These are phyloP conservation scores for Backusella luteola DNA, from an alignment of 192 early-diverging fungal genomes.

Conservation along the genomic window DNA sequence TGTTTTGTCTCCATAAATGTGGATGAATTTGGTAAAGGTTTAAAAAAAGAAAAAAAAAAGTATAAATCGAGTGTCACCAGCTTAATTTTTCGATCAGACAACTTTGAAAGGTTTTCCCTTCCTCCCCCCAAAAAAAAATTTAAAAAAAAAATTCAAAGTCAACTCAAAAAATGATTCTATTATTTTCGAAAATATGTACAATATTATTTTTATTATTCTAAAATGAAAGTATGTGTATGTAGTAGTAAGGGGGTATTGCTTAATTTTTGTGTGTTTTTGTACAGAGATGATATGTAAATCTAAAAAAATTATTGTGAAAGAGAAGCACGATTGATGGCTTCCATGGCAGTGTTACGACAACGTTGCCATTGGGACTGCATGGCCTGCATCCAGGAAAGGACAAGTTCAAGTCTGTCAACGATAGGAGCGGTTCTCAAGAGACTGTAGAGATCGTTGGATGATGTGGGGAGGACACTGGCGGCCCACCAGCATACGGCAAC, in stretches of 20 bases:
- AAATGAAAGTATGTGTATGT: not conserved
- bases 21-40: not conserved
- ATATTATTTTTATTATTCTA: not conserved
- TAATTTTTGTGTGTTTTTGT: not conserved
- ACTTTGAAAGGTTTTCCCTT: not conserved
- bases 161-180: not conserved
- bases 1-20: not conserved
- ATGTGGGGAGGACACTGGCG: not conserved
- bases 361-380: conserved; percentile 8
- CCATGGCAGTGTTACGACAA: not conserved
- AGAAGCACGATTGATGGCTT: not conserved
- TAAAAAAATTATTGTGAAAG: conserved; percentile 1
- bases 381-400: not conserved
- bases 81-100: not conserved
- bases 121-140: not conserved
- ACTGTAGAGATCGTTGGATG: not conserved
- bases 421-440: not conserved
- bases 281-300: not conserved
- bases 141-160: not conserved
- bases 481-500: conserved; percentile 11
- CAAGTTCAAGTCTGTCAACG: conserved; percentile 15
- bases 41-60: not conserved
- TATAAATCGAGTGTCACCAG: not conserved
- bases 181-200: not conserved
- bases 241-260: not conserved